Base-by-base conservation (phyloP, 108 stramenopile species). In the Licmophora abbreviata region DNA sequence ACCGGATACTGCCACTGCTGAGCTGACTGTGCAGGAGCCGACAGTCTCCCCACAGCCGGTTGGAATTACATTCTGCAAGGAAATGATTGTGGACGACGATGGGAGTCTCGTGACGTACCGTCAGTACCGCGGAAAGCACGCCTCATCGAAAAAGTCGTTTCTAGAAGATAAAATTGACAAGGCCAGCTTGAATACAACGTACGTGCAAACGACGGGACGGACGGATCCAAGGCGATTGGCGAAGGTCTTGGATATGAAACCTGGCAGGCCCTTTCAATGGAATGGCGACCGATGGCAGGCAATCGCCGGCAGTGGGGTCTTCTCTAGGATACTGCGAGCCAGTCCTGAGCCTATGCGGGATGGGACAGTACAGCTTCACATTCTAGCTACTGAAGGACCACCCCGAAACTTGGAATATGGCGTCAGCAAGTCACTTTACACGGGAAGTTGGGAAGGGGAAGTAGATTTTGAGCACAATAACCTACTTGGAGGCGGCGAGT, bases 341-440 rank as follows among this genome's bases (percentile, higher is more conserved):
- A 25, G 52, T 11, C 79, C 79, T 0, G 51, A 58, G 45, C 68
- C 45, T 1, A 51, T 66, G 32, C 43, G 44, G 1, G 74, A 82
- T 45, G 75, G 81, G 6, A 68, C 74, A 15, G 80, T 85, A 0
- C 67, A 69, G 24, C 42, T 91, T 15, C 81, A 86, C 54, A 74
- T 91, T 5, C 33, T 76, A 34, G 84, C 66, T 2, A 58, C 51
- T n/a, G 88, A 91, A 73, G 75, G 76, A 28, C 77, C 80, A 40
- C 64, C 84, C n/a, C 68, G 79, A 22, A 70, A 75, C 54, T 45
- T 91, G 18, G 84, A 91, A 66, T 91, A 91, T 43, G 88, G 88
- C 4, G 36, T 91, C 25, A 69, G 77, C 15, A 83, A 81, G 58
- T 82, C 80, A 11, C 58, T 85, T 20, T 91, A 83, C 49, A 79